Percentiles rank a stretch among this genome's conserved stretches.
These are phyloP conservation scores for Hydnum rufescens DNA, from an alignment of 768 basidiomycete genomes.

Conservation along the genomic window DNA sequence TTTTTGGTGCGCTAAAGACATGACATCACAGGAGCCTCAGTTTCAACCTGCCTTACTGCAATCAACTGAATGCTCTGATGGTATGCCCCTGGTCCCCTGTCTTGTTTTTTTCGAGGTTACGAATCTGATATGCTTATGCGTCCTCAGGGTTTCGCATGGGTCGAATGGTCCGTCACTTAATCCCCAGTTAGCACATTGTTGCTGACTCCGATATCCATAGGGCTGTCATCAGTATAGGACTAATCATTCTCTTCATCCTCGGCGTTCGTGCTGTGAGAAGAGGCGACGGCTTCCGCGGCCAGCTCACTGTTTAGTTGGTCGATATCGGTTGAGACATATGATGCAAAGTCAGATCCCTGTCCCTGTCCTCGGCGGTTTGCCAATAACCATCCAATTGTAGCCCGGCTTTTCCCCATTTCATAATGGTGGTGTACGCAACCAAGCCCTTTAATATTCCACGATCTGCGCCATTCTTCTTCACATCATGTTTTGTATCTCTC, in stretches of 20 bases:
- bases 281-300: conserved; percentile 47
- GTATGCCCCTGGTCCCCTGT: background rate
- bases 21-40: conserved; percentile 20
- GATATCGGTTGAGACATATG: too few relatives aligned
- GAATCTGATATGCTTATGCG: background rate
- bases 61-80: conserved; percentile 54
- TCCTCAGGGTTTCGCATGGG: conserved; percentile 42
- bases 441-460: too few relatives aligned
- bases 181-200: background rate
- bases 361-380: too few relatives aligned
- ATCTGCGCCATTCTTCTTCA: too few relatives aligned
- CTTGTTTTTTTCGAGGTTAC: background rate
- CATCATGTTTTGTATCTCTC: too few relatives aligned
- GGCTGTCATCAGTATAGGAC: conserved; percentile 40
- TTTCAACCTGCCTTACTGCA: conserved; percentile 36
- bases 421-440: too few relatives aligned
- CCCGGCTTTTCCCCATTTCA: too few relatives aligned
- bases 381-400: too few relatives aligned
- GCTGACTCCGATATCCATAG: conserved; percentile 20
- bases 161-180: conserved; percentile 34
- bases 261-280: conserved; percentile 37
- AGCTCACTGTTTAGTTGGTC: conserved; percentile 21
- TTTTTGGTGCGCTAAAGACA: background rate
- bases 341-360: too few relatives aligned
- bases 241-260: conserved; percentile 38